Base-by-base conservation (phyloP, 768 basidiomycete species). In the Atractiella rhizophila region DNA sequence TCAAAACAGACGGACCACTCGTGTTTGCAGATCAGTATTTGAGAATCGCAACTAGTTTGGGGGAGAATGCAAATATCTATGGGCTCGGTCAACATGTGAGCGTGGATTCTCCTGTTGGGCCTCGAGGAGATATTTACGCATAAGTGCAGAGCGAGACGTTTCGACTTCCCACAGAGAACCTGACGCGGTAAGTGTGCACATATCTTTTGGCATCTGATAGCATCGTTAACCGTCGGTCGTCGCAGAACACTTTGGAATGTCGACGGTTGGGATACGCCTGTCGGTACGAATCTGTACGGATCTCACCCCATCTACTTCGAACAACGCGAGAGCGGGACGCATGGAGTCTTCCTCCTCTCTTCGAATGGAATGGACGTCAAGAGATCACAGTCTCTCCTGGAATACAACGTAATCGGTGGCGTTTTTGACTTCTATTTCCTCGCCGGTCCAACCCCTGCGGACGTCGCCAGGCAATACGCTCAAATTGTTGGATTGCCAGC, bases 311-410 rank as follows among this genome's bases (percentile, higher is more conserved):
- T 76, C 31, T 77, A 76, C 57, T 68, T 73, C 33, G 74, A 77
- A 45, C 73, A 76, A 43, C 66, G 75, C 32, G 56, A 61, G 8
- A 68, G 67, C 0, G 71, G 69, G 5, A 73, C 73, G 1, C 74
- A 76, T 56, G 75, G 68, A 12, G 74, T 77, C 24, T 68, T 75
- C 52, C 54, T 77, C 0, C 63, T 73, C 39, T 75, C 69, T 53
- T 69, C 73, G 9, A 69, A 74, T 48, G 76, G 76, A 0, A 76
- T 78, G 73, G 76, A 79, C 46, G 62, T 79, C 60, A 76, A 76
- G 52, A 59, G 76, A 42, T 65, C 64, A 21, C 59, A 56, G 10
- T 47, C 9, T 28, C 24, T 39, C 28, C 43, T 40, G 5, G 44
- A 51, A 28, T 51, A 48, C 39, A 39, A 44, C 19, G 21, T 36